Evolutionary conservation across 306 rosid species (phyloP).

Genomic region (Hylodesmum podocarpum): DNA sequence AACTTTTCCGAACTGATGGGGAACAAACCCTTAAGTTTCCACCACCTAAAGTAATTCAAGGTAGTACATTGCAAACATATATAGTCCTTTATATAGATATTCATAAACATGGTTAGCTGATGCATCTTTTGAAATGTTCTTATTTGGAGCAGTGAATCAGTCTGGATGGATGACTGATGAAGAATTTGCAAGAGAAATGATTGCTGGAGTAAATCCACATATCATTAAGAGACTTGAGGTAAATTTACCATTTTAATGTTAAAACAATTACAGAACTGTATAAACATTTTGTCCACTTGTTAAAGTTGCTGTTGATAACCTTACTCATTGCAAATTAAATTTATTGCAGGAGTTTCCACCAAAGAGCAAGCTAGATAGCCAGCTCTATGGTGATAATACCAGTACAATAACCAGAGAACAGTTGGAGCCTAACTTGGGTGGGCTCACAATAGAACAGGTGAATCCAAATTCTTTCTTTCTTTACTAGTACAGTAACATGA

Average conservation of each 20-base stretch:
- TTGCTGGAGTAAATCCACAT: constrained; percentile 76
- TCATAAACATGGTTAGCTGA: neutral
- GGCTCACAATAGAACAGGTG: constrained; percentile 59
- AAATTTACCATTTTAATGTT: constrained; percentile 12
- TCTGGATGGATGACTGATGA: constrained; percentile 81
- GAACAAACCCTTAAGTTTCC: constrained; percentile 55
- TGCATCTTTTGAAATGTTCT: neutral
- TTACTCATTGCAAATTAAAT: neutral
- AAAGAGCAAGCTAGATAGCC: constrained; percentile 56
- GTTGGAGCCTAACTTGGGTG: constrained; percentile 51
- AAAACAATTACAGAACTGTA: neutral
- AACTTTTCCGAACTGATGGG: constrained; percentile 66
- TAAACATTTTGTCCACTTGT: neutral
- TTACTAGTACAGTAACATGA: neutral
- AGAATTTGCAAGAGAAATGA: constrained; percentile 75
- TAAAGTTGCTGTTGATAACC: neutral
- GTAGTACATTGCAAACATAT: constrained; percentile 28
- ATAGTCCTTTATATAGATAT: neutral
- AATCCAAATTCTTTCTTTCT: neutral
- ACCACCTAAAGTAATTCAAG: constrained; percentile 66
- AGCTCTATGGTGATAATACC: constrained; percentile 58
- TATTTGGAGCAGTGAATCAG: constrained; percentile 43
- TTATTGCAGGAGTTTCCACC: constrained; percentile 68
- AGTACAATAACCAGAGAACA: constrained; percentile 53
- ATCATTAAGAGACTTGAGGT: constrained; percentile 42